phyloP scores from a whole-genome alignment of 352 stramenopile genomes.

The Sclerospora graminicola region DNA sequence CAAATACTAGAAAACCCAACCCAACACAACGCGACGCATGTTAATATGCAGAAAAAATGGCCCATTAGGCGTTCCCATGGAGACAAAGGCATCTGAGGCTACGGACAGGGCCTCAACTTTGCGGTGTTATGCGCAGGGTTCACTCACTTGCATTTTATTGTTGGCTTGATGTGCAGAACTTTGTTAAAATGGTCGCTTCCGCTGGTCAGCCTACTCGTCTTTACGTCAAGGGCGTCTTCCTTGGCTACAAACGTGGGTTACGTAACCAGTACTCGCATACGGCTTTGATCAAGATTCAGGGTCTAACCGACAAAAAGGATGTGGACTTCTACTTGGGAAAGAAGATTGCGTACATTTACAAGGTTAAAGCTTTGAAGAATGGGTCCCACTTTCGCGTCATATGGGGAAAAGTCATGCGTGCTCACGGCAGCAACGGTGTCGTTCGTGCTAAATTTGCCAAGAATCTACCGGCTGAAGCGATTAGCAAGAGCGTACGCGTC shows the following conservation, averaged over 20 bases:
- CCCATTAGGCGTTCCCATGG: neutral
- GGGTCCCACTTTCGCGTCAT: constrained; percentile 98
- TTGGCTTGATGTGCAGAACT: constrained; percentile 39
- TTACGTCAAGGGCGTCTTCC: constrained; percentile 98
- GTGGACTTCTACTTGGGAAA: constrained; percentile 99
- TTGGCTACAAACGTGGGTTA: constrained; percentile 97
- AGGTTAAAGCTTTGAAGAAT: constrained; percentile 91
- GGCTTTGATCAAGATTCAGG: constrained; percentile 98
- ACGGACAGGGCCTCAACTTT: neutral
- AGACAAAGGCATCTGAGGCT: constrained; percentile 1
- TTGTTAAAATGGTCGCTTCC: constrained; percentile 85
- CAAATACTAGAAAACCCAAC: no score
- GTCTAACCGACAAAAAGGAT: constrained; percentile 96
- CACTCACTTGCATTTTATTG: constrained; percentile 5
- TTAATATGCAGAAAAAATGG: no score
- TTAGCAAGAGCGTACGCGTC: constrained; percentile 95
- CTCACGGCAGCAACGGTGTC: constrained; percentile 97
- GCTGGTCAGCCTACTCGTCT: constrained; percentile 90
- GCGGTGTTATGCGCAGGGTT: neutral
- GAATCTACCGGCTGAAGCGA: constrained; percentile 94
- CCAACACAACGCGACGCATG: no score
- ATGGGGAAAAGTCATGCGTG: constrained; percentile 97
- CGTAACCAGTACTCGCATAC: constrained; percentile 98
- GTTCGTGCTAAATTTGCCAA: constrained; percentile 98
- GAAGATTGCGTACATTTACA: constrained; percentile 99